Evolutionary conservation across 2,329 filamentous ascomycete species (phyloP).

Genomic region (Pseudocercospora musae): DNA sequence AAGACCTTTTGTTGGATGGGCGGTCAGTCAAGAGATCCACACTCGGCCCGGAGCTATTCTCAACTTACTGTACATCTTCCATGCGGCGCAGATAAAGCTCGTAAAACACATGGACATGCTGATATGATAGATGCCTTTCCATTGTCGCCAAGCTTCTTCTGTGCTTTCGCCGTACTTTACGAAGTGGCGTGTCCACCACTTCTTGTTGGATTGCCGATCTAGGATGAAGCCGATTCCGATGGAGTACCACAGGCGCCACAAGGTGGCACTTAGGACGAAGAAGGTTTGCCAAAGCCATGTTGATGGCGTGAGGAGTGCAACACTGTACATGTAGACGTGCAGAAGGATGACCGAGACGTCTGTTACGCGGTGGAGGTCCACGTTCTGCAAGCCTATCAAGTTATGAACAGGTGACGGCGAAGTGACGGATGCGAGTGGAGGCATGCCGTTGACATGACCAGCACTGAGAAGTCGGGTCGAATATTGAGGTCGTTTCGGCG

Average conservation of each 20-base stretch:
- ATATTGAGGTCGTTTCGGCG: conserved; percentile 37
- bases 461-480: conserved; percentile 39
- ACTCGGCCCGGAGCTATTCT: not conserved
- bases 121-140: conserved; percentile 93
- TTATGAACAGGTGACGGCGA: conserved; percentile 73
- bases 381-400: conserved; percentile 75
- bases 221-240: conserved; percentile 83
- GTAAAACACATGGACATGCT: conserved; percentile 87
- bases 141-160: conserved; percentile 92
- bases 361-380: conserved; percentile 83
- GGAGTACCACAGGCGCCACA: conserved; percentile 90
- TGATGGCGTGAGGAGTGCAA: conserved; percentile 73
- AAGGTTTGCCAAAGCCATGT: conserved; percentile 71
- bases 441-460: conserved; percentile 38
- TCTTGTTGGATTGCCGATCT: conserved; percentile 79
- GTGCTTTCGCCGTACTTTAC: conserved; percentile 91
- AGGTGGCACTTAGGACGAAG: conserved; percentile 75
- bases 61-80: conserved; percentile 77
- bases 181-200: conserved; percentile 96
- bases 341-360: conserved; percentile 78
- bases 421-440: conserved; percentile 42
- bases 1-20: conserved; percentile 44
- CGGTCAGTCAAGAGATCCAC: conserved; percentile 6
- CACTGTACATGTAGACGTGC: conserved; percentile 67
- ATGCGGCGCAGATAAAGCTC: conserved; percentile 84